phyloP scores from a whole-genome alignment of 805 yeast species.

The Candida montana region DNA sequence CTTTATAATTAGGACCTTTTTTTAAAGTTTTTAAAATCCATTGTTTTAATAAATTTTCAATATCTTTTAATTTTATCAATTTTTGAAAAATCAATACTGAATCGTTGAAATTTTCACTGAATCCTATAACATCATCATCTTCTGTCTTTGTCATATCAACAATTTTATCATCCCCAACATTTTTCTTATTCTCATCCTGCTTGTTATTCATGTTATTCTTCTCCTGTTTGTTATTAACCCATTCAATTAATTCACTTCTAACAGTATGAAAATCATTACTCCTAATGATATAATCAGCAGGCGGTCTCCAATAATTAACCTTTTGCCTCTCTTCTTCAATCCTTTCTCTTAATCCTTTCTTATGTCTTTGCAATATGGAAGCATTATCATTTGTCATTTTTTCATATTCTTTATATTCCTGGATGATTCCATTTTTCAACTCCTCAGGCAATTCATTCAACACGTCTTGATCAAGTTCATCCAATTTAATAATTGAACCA shows the following conservation, averaged over 20 bases:
- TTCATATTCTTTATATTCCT: conserved; percentile 19
- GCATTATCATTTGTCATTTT: conserved; percentile 7
- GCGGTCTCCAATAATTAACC: not conserved
- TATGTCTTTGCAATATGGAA: too few species aligned
- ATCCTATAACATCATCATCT: not conserved
- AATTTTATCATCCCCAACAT: not conserved
- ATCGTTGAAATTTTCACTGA: not conserved
- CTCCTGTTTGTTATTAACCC: too few species aligned
- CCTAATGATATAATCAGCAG: too few species aligned
- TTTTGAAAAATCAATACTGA: conserved; percentile 1
- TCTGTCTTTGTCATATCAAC: too few species aligned
- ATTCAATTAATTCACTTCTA: not conserved
- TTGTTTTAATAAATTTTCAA: conserved; percentile 26
- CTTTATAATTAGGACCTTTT: conserved; percentile 36
- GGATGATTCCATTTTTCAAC: conserved; percentile 13
- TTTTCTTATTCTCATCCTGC: not conserved
- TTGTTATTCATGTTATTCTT: too few species aligned
- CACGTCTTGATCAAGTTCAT: conserved; percentile 17
- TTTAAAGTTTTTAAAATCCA: conserved; percentile 34
- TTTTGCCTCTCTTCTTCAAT: not conserved
- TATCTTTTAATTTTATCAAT: conserved; percentile 26
- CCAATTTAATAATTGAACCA: conserved; percentile 1
- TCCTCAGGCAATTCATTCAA: conserved; percentile 23
- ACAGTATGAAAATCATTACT: not conserved
- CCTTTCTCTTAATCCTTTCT: conserved; percentile 10